Base-by-base conservation (phyloP, 192 early-diverging fungal species). In the Coemansia sp. region DNA sequence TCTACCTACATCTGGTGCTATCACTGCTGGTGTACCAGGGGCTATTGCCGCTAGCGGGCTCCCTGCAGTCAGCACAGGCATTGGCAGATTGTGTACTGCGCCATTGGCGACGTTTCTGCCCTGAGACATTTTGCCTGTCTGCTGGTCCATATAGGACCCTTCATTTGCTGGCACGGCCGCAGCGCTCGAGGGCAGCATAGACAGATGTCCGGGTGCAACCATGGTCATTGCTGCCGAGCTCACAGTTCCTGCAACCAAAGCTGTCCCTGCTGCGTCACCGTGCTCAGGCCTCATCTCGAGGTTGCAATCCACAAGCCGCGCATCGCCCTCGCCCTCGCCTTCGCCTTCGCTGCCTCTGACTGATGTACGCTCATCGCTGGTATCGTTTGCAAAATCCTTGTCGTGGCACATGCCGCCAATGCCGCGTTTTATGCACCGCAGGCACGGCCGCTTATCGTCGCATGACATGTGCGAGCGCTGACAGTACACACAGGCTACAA, bases 401-500 rank as follows among this genome's bases (percentile, higher is more conserved):
- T 98, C 93, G 52, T 90, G 92, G 80, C 96, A 98, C 30, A 95
- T 71, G 64, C 95, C 91, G n/a, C 89, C 89, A 75, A 98, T 96
- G 69, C 91, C 92, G 42, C 96, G 89, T 72, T 95, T 94, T 59
- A 98, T 93, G 67, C 95, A 98, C 54, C 95, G 89, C 72, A 93
- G 91, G 75, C 95, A 97, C 39, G 95, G 95, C 21, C 95, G 88
- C 56, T 92, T 85, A 73, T 91, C 87, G 68, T 93, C 93, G 76
- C 95, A 98, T 29, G 94, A 95, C 96, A 98, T 98, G 75, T 98
- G 96, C 39, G 90, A 92, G 72, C 95, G 83, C 74, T 94, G 85
- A 83, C 96, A 98, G 70, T 93, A 96, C 21, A 96, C 91, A 70
- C 96, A 98, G 17, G 95, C 95, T 89, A 84, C 54, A 61, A 17